Evolutionary conservation across 805 yeast genomes (phyloP), one percentile per base, ranked within the genome.

Genomic region (Candida chilensis): DNA sequence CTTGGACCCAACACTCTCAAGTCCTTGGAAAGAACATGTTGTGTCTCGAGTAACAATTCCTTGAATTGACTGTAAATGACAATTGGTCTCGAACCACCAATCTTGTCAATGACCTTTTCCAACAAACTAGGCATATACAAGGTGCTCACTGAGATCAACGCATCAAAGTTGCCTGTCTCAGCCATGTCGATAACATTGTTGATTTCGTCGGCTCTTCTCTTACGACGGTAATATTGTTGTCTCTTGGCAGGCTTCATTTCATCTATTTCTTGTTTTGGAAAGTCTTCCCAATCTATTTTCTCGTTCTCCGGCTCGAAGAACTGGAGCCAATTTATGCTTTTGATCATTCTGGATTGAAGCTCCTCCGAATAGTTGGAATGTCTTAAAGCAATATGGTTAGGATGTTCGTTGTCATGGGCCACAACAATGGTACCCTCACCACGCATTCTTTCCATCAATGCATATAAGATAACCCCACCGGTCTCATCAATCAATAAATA

Each of bases 381-480:
- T 37, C 73, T 70, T 34, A 90, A 55, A 0, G 83, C 72, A 35
- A 80, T 80, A 17, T 78, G 57, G 47, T 88, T 88, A 2, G 95
- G 78, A 48, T 90, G 96, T 52, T 92, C 98, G 52, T 86, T 86
- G 48, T 92, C 98, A 54, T 92, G 96, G 2, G 78, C 63, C 14
- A 85, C 67, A 3, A 85, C 65, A 27, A 92, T 74, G 3, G 64
- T 48, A 8, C 79, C 79, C 31, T 73, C 59, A 10, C 95, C 95
- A 36, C 75, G 76, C 90, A 94, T 84, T 48, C 96, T 67, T 50
- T 92, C 99, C 54, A 92, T 49, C 67, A 92, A 64, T 4, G 94
- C 85, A 36, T 83, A 83, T 5, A 83, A 71, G 1, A 92, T 49
- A n/a, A 90, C 66, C 5, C 97, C 96, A 19, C 95, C 88, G n/a